Evolutionary conservation across 164 flowering plant genomes (phyloP), one percentile per base, ranked within the genome.

Genomic region (Stephania japonica): DNA sequence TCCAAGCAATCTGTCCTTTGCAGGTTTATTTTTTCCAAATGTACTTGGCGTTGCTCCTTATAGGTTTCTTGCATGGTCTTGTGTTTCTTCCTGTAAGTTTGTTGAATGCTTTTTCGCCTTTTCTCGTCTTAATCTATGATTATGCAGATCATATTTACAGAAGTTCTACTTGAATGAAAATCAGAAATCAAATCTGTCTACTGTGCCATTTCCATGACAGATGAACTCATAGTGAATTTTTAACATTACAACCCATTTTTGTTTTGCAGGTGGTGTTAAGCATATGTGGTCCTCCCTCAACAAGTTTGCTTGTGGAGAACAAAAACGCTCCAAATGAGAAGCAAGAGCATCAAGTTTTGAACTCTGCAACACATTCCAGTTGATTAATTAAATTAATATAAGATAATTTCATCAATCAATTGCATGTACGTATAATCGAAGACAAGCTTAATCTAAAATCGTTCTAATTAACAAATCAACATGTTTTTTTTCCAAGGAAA

Each of bases 21-120:
- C 96, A 92, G 99, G 96, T 95, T 77, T 95, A 95, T 76, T 95
- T 91, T 84, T 95, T 95, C 78, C 90, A 94, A 84, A 90, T 94
- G 97, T 94, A 86, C 84, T 83, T 94, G 75, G 93, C 96, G 9
- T 77, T 94, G 85, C 94, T 94, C 67, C 77, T 94, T 14, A 87
- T 91, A 42, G 97, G 98, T 14, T 94, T 92, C 85, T 80, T 91
- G 81, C 98, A 94, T 42, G 98, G 98, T 23, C 96, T 94, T 12
- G 94, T 94, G 70, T 87, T 91, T 77, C 70, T 91, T 74, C 98
- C 97, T 3, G 95, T 93, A 86, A 89, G 93, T 83, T 66, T n/a
- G 59, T 49, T 68, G 23, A 23, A 24, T 23, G n/a, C 2, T 18
- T 19, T 56, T 4, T 53, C 14, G 19, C 7, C n/a, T 56, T 18